Conservation (phyloP, 2,329 filamentous ascomycete genomes). For the Beauveria sp. region DNA sequence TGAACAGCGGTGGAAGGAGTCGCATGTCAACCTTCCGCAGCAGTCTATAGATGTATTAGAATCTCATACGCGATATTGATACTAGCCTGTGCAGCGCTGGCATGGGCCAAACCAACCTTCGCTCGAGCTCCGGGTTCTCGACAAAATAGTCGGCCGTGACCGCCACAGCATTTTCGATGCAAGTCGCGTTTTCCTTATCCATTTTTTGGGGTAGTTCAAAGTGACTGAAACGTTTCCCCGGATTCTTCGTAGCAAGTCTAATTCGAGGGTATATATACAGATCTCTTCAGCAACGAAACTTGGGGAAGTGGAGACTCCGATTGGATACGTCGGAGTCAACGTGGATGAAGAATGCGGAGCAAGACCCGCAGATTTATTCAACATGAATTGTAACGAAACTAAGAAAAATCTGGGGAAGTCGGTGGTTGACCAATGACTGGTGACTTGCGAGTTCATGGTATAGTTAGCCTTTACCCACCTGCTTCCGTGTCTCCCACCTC, state of each 20-base stretch:
- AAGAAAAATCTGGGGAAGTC: no score
- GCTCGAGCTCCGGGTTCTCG: slow-evolving; percentile 1
- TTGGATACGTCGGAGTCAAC: background rate
- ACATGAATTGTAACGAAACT: no score
- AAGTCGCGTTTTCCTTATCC: background rate
- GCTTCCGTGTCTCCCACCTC: background rate
- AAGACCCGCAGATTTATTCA: background rate
- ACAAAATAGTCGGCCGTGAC: background rate
- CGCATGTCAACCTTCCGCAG: slow-evolving; percentile 5
- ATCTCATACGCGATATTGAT: background rate
- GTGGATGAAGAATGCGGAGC: background rate
- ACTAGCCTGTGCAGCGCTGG: background rate
- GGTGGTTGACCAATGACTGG: background rate
- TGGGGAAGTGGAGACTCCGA: background rate
- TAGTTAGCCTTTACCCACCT: background rate
- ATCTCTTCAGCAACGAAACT: background rate
- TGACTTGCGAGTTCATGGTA: background rate
- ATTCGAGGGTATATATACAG: background rate
- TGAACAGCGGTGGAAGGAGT: slow-evolving; percentile 2
- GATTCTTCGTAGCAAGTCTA: background rate
- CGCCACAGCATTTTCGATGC: background rate
- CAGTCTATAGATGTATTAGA: background rate
- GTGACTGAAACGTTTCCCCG: background rate
- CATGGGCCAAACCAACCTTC: background rate
- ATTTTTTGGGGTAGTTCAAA: background rate